Evolutionary conservation across 768 basidiomycete species (phyloP), one percentile per base, ranked within the genome.

Genomic region (Saitozyma sp.): DNA sequence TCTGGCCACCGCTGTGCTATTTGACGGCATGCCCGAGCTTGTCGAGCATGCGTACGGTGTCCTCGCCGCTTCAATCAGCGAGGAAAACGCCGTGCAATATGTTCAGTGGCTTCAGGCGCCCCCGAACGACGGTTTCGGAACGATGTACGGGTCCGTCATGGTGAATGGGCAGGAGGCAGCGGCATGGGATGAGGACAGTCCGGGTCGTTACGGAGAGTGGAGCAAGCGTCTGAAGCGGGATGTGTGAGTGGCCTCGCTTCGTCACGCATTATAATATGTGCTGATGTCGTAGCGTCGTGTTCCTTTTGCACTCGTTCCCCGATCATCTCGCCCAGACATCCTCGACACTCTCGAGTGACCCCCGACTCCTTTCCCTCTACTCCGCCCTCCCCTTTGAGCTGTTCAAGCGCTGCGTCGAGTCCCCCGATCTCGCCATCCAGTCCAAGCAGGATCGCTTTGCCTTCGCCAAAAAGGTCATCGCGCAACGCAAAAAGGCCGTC

Each of bases 381-480:
- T 85, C 89, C 29, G 84, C 83, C 58, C 87, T 92, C 52, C 91
- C 92, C 4, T 94, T 92, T 78, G 91, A 92, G 62, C 69, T 78
- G 41, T 75, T 79, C 73, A 77, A 78, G 50, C 59, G 54, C 1
- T 63, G 68, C 45, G 54, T 77, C 38, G 77, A 78, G 57, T 71
- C 69, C 13, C 63, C 69, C 7, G 54, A 61, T 14, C 62, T 75
- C 8, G 59, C 67, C 6, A 69, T 77, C 68, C 89, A 88, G 19
- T 85, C 89, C 61, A 89, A 90, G 80, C 91, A 93, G 76, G 85
- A 86, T 63, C 86, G 92, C 51, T 96, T 93, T 82, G 89, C 88
- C 73, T 94, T 94, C 80, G 91, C 91, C 4, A 94, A 93, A 79
- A 90, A 91, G 67, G 90, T 88, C 11, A 88, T 94, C 72, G 89